phyloP scores from a whole-genome alignment of 208 protist species.

The Crithidia bombi region DNA sequence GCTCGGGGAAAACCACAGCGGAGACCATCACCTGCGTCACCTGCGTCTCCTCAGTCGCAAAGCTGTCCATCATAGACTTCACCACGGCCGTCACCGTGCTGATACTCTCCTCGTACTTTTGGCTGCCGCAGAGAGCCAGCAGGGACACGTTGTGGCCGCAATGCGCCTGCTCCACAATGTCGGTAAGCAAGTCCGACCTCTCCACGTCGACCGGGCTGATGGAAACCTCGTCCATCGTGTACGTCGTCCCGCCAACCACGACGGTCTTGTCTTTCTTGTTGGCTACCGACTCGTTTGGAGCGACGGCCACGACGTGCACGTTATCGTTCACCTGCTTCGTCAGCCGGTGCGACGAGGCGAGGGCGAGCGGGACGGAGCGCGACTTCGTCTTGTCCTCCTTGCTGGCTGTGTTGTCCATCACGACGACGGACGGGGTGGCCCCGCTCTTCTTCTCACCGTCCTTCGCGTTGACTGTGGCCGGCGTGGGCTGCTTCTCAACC shows the following conservation, averaged over 20 bases:
- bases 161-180: constrained; percentile 44
- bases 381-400: constrained; percentile 16
- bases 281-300: constrained; percentile 25
- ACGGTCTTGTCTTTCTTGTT: constrained; percentile 35
- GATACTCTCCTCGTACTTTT: constrained; percentile 17
- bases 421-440: constrained; percentile 8
- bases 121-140: constrained; percentile 35
- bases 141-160: constrained; percentile 57
- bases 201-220: constrained; percentile 25
- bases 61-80: constrained; percentile 34
- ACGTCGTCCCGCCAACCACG: constrained; percentile 19
- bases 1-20: constrained; percentile 32
- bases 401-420: background rate
- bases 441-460: constrained; percentile 3
- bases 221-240: constrained; percentile 50
- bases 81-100: constrained; percentile 26
- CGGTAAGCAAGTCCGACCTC: constrained; percentile 46
- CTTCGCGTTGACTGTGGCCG: background rate
- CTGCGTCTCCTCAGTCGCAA: constrained; percentile 34
- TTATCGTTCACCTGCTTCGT: constrained; percentile 49
- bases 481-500: constrained; percentile 5
- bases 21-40: constrained; percentile 34
- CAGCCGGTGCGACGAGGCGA: constrained; percentile 36
- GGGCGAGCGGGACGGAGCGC: constrained; percentile 12
- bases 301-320: constrained; percentile 43